A percentile compares a stretch with the other conserved stretches of the same genome.
Conservation (phyloP, 805 yeast species). For the Kluyveromyces wickerhamii region DNA sequence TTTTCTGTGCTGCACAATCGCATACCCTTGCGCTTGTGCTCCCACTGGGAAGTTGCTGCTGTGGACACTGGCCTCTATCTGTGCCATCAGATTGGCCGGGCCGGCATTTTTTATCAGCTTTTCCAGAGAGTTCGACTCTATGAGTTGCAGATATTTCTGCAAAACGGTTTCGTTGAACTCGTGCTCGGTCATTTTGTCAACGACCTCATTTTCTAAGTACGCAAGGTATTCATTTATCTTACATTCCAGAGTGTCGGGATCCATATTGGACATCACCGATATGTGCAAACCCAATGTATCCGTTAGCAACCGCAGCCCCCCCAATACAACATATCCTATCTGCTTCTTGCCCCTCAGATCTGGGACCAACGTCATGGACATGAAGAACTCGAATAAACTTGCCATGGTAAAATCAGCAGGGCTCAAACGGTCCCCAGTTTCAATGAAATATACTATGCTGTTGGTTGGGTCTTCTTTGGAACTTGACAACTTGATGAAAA, state of each 20-base stretch:
- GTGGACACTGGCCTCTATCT: slow-evolving; percentile 30
- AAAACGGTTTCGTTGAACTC: slow-evolving; percentile 33
- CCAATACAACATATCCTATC: slow-evolving; percentile 54
- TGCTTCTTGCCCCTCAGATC: slow-evolving; percentile 49
- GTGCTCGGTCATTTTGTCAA: slow-evolving; percentile 22
- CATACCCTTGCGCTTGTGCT: slow-evolving; percentile 12
- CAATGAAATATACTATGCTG: slow-evolving; percentile 46
- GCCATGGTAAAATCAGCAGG: slow-evolving; percentile 33
- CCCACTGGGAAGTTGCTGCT: slow-evolving; percentile 21
- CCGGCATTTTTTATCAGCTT: slow-evolving; percentile 20
- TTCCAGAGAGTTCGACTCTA: slow-evolving; percentile 8
- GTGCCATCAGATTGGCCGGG: slow-evolving; percentile 31
- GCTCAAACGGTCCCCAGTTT: slow-evolving; percentile 44
- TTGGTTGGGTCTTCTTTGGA: slow-evolving; percentile 43
- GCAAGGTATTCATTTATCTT: slow-evolving; percentile 42
- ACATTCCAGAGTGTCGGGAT: slow-evolving; percentile 34
- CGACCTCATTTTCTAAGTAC: slow-evolving; percentile 33
- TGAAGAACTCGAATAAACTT: slow-evolving; percentile 37
- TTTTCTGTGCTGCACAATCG: slow-evolving; percentile 38
- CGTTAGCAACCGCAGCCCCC: slow-evolving; percentile 46
- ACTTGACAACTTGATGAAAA: slow-evolving; percentile 28
- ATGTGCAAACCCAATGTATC: slow-evolving; percentile 52
- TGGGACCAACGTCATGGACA: slow-evolving; percentile 36
- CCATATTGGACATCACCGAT: slow-evolving; percentile 44
- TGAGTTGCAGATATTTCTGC: slow-evolving; percentile 31